Evolutionary conservation across 129 eudicot species (phyloP).

Genomic region (Helianthus annuus): HanXRQr2.0-SUNRISE NC_035443.2:122327409-122327908

Average conservation of each 20-base stretch:
- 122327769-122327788: neutral
- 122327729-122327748: constrained; percentile 36
- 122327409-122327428: constrained; percentile 88
- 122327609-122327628: constrained; percentile 13
- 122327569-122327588: constrained; percentile 23
- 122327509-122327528: constrained; percentile 44
- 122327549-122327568: constrained; percentile 19
- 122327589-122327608: constrained; percentile 21
- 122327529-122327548: constrained; percentile 47
- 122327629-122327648: constrained; percentile 14
- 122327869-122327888: neutral
- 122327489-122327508: constrained; percentile 49
- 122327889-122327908: neutral
- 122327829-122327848: neutral
- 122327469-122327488: constrained; percentile 50
- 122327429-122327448: constrained; percentile 66
- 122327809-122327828: neutral
- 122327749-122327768: constrained; percentile 68
- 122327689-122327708: neutral
- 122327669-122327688: neutral
- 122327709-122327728: constrained; percentile 2
- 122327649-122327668: constrained; percentile 21
- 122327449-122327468: constrained; percentile 67
- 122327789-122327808: neutral
- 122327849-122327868: neutral